Percentiles rank a stretch among this genome's conserved stretches.
These are phyloP conservation scores for Sporothrix brasiliensis DNA, from an alignment of 2,329 filamentous ascomycete species.

Conservation along the genomic window DNA sequence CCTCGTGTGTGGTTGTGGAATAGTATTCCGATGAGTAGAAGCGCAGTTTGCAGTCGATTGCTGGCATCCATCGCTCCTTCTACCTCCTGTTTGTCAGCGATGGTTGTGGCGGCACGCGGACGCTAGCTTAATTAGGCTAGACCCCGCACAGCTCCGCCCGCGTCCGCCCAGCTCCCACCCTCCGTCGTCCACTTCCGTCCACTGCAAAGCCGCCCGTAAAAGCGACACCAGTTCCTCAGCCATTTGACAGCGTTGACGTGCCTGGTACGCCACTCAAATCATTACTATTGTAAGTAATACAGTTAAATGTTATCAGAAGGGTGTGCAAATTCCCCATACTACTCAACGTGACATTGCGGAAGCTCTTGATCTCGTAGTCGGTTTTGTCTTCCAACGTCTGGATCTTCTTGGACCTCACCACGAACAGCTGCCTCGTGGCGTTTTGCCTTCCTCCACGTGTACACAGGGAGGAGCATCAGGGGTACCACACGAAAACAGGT, in stretches of 20 bases:
- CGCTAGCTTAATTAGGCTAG: not conserved
- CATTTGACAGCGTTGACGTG: too few species aligned
- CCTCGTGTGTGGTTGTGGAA: not conserved
- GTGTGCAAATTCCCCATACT: too few species aligned
- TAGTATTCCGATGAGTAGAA: not conserved
- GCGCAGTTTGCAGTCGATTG: not conserved
- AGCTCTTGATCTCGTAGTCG: not conserved
- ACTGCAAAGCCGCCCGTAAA: too few species aligned
- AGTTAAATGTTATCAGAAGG: too few species aligned
- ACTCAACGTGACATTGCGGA: slow-evolving; percentile 9
- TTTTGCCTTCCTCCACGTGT: slow-evolving; percentile 22
- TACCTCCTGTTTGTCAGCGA: slow-evolving; percentile 19
- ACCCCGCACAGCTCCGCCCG: not conserved
- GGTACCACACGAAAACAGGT: not conserved
- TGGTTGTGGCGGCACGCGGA: not conserved
- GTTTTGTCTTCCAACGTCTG: slow-evolving; percentile 26
- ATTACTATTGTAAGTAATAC: too few species aligned
- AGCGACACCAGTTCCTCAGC: too few species aligned
- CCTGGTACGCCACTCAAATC: too few species aligned
- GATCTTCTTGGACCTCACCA: not conserved
- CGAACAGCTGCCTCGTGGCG: not conserved
- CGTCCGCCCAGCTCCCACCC: too few species aligned
- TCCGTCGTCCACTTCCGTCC: not conserved
- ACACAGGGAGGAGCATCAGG: not conserved
- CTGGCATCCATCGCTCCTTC: not conserved